phyloP scores from a whole-genome alignment of 441 rosid genomes.

The Gossypium schwendimanii region DNA sequence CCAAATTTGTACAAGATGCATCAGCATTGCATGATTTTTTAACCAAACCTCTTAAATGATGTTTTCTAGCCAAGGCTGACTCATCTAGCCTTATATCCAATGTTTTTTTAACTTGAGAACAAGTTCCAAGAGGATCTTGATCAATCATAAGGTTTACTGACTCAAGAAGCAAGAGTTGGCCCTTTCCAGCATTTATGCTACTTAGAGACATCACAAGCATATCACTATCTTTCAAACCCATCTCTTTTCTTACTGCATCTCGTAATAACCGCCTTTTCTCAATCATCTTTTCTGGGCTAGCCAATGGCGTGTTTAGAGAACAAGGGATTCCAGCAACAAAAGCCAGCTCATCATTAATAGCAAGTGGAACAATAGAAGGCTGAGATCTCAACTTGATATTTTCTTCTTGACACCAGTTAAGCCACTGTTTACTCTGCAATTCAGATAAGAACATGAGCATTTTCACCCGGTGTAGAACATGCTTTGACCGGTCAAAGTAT shows the following conservation, averaged over 20 bases:
- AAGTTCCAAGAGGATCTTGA: slow-evolving; percentile 21
- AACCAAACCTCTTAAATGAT: slow-evolving; percentile 63
- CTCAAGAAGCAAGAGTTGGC: slow-evolving; percentile 84
- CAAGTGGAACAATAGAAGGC: slow-evolving; percentile 72
- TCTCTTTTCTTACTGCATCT: slow-evolving; percentile 63
- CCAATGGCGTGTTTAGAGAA: slow-evolving; percentile 65
- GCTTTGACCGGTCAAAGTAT: slow-evolving; percentile 81
- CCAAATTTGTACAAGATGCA: slow-evolving; percentile 9
- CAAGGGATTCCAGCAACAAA: slow-evolving; percentile 71
- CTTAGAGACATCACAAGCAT: slow-evolving; percentile 88
- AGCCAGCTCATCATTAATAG: slow-evolving; percentile 90
- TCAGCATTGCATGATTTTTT: slow-evolving; percentile 26
- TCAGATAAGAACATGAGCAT: slow-evolving; percentile 78
- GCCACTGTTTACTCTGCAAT: slow-evolving; percentile 79
- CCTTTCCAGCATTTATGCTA: slow-evolving; percentile 88
- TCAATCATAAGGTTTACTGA: slow-evolving; percentile 46
- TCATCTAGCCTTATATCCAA: slow-evolving; percentile 24
- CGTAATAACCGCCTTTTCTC: slow-evolving; percentile 54
- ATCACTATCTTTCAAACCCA: slow-evolving; percentile 65
- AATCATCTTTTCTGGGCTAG: slow-evolving; percentile 55
- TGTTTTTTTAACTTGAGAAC: slow-evolving; percentile 32
- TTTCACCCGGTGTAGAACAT: slow-evolving; percentile 71
- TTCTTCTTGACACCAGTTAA: slow-evolving; percentile 84
- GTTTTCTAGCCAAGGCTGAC: slow-evolving; percentile 37
- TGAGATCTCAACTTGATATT: slow-evolving; percentile 72